phyloP scores from a whole-genome alignment of 352 stramenopile species.

The Hyphochytrium catenoides region DNA sequence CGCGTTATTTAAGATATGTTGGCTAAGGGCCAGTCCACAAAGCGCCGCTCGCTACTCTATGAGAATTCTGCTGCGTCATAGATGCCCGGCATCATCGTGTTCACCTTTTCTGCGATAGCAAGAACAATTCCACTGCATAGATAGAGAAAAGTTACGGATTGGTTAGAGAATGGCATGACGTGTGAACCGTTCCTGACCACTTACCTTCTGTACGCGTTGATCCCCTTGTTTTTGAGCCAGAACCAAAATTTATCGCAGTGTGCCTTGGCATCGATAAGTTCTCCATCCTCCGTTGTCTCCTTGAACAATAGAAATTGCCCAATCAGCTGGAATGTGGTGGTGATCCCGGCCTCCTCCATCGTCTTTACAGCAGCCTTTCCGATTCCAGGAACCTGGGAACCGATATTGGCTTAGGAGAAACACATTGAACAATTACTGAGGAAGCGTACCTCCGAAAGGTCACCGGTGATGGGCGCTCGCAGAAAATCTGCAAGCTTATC shows the following conservation, averaged over 20 bases:
- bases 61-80: constrained; percentile 84
- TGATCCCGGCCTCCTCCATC: constrained; percentile 54
- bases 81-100: constrained; percentile 86
- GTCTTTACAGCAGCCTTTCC: constrained; percentile 64
- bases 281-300: constrained; percentile 65
- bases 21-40: no score
- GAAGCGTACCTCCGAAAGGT: constrained; percentile 76
- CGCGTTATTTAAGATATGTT: no score
- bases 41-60: no score
- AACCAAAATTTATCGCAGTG: constrained; percentile 93
- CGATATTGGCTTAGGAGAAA: no score
- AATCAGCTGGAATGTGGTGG: constrained; percentile 95
- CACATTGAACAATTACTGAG: no score
- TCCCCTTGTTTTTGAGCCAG: constrained; percentile 83
- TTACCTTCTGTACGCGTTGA: constrained; percentile 71
- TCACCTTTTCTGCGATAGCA: constrained; percentile 88
- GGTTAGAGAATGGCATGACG: background rate
- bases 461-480: constrained; percentile 59
- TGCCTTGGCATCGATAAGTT: constrained; percentile 66
- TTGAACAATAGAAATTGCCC: constrained; percentile 74
- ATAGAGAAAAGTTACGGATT: constrained; percentile 2
- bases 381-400: constrained; percentile 87
- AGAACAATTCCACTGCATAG: constrained; percentile 76
- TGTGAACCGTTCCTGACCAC: background rate
- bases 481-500: constrained; percentile 78